Evolutionary conservation across 352 stramenopile species (phyloP), one percentile per base, ranked within the genome.

Genomic region (Pythium coloratum): DNA sequence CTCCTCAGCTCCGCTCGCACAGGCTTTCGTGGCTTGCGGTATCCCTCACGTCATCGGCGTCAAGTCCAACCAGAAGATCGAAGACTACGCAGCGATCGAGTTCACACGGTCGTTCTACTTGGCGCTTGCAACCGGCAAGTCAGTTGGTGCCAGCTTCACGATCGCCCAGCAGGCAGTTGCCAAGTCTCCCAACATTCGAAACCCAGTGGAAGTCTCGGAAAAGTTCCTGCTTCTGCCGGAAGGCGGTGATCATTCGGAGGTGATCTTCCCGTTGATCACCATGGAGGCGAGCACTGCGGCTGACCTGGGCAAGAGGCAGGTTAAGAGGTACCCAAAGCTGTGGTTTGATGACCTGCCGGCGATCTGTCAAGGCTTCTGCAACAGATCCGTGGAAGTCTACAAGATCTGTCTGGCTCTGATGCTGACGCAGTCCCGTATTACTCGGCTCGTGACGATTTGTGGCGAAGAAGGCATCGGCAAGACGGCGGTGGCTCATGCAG

Each of bases 11-110:
- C 80, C 81, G 30, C 70, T 92, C 6, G 92, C 90, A 0, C 74
- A 91, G 42, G 90, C 92, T 2, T 97, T 98, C 46, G 88, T 96
- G 6, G 75, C 82, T 14, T 96, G 89, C 53, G 92, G 92, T 4
- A 95, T 98, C 34, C 89, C 89, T 12, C 92, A 98, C 64, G 92
- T 98, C 13, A 94, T 98, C 71, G 91, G 89, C 24, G 90, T 98
- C 18, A 88, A 86, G 38, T 81, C 77, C 3, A 89, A 90, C 65
- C 75, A 91, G 70, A 91, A 95, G 69, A 91, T 97, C 40, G 86
- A 94, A 77, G 89, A 97, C 60, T 88, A 89, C 55, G 89, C 89
- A 6, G 87, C 87, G 24, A 93, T 92, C 44, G 83, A 89, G 49
- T 97, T 97, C 70, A 94, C 86, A 20, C 77, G 86, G 10, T 89